Evolutionary conservation across 805 yeast species (phyloP).

Genomic region (Metschnikowia cerradonensis): DNA sequence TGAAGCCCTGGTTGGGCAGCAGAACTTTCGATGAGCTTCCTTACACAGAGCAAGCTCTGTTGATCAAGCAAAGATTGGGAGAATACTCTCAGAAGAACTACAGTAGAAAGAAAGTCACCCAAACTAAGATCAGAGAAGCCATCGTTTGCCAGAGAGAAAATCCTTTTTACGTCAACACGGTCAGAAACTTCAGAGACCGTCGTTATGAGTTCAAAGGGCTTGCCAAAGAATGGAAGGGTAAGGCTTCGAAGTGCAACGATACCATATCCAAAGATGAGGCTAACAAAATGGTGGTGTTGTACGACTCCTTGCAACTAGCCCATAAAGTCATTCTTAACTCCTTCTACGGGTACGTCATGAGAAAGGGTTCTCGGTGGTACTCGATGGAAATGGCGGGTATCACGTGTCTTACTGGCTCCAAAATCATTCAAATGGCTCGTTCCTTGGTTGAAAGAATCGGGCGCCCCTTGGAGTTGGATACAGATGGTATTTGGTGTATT

Average conservation of each 20-base stretch:
- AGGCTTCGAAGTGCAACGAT: constrained; percentile 56
- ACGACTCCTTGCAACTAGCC: constrained; percentile 93
- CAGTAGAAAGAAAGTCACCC: constrained; percentile 73
- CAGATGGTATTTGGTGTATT: constrained; percentile 99
- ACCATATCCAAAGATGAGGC: constrained; percentile 78
- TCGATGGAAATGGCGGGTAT: constrained; percentile 99
- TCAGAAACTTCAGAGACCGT: constrained; percentile 89
- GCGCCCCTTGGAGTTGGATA: constrained; percentile 91
- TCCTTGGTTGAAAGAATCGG: constrained; percentile 88
- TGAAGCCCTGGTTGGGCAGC: constrained; percentile 51
- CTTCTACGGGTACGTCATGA: constrained; percentile 97
- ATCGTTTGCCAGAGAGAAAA: constrained; percentile 96
- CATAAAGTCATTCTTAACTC: constrained; percentile 96
- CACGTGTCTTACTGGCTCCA: constrained; percentile 96
- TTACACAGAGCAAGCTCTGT: constrained; percentile 70
- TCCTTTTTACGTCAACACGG: constrained; percentile 94
- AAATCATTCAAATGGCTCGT: constrained; percentile 96
- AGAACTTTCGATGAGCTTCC: constrained; percentile 73
- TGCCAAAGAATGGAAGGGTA: constrained; percentile 92
- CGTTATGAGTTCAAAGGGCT: constrained; percentile 92
- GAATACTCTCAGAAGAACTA: constrained; percentile 86
- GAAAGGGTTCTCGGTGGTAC: constrained; percentile 98
- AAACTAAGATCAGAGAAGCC: constrained; percentile 84
- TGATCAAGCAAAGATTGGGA: constrained; percentile 69
- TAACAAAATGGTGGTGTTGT: constrained; percentile 84